Evolutionary conservation across 805 yeast species (phyloP).

Genomic region (Candida namnaoensis): DNA sequence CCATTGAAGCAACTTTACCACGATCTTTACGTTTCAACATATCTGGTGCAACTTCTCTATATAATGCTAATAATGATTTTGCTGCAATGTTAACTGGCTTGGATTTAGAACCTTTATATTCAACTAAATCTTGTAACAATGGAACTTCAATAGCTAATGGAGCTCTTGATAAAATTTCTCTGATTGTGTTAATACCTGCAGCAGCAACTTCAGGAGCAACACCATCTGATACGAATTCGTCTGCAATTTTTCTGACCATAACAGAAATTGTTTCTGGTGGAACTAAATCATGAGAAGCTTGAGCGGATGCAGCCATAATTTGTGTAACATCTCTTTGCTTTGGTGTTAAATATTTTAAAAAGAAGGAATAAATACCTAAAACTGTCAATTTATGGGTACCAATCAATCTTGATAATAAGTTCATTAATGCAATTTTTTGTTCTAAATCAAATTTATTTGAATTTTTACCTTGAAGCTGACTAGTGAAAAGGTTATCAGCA

Average conservation of each 20-base stretch:
- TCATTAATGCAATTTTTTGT: constrained; percentile 84
- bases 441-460: constrained; percentile 71
- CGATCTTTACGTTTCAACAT: constrained; percentile 87
- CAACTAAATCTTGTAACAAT: constrained; percentile 80
- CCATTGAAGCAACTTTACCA: constrained; percentile 88
- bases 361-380: constrained; percentile 81
- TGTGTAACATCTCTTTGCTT: constrained; percentile 93
- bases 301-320: constrained; percentile 95
- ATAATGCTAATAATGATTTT: constrained; percentile 72
- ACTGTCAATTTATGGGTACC: constrained; percentile 94
- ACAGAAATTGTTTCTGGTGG: constrained; percentile 88
- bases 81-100: constrained; percentile 96
- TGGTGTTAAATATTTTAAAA: constrained; percentile 86
- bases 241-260: constrained; percentile 86
- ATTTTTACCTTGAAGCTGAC: constrained; percentile 63
- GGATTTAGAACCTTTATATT: constrained; percentile 86
- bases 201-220: constrained; percentile 97
- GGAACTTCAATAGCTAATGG: constrained; percentile 90
- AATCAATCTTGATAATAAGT: constrained; percentile 76
- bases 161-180: constrained; percentile 89
- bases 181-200: constrained; percentile 92
- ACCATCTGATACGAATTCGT: constrained; percentile 97
- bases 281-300: constrained; percentile 91
- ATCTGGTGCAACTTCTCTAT: constrained; percentile 94
- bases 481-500: constrained; percentile 74